These are phyloP conservation scores for Lathyrus aphaca DNA, from an alignment of 306 rosid genomes.

Conservation along the genomic window DNA sequence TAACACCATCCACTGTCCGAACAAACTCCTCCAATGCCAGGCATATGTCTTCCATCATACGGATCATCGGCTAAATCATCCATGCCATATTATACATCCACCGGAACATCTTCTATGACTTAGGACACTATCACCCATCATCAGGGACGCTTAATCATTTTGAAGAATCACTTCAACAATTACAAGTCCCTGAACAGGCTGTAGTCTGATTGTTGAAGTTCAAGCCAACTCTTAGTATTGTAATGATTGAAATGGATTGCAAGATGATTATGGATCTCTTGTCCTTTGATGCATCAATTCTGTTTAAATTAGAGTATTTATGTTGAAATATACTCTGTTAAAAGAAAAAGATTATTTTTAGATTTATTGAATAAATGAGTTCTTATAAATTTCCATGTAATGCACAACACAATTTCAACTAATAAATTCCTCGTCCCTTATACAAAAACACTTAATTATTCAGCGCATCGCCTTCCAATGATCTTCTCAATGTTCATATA, in stretches of 20 bases:
- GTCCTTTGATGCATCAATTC: not conserved
- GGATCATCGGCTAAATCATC: conserved; percentile 31
- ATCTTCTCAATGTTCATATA: not conserved
- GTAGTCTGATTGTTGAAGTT: conserved; percentile 30
- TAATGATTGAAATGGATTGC: conserved; percentile 35
- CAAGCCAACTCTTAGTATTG: conserved; percentile 29
- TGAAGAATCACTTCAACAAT: conserved; percentile 47
- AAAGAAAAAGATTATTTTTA: not conserved
- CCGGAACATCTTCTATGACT: conserved; percentile 41
- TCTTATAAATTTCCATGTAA: conserved; percentile 1
- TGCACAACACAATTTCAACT: conserved; percentile 9
- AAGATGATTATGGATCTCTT: conserved; percentile 35
- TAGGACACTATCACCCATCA: conserved; percentile 38
- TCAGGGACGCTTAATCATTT: conserved; percentile 41
- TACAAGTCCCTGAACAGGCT: conserved; percentile 48
- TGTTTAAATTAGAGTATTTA: too few relatives aligned
- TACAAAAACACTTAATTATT: not conserved
- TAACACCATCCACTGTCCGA: not conserved
- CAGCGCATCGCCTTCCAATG: not conserved
- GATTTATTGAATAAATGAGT: not conserved
- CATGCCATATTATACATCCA: conserved; percentile 19
- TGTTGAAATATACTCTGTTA: too few relatives aligned
- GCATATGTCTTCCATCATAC: conserved; percentile 23
- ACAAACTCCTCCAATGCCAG: conserved; percentile 18
- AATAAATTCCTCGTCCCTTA: not conserved